Conservation (phyloP, 2,329 filamentous ascomycete genomes). For the Leptographium radiaticola region DNA sequence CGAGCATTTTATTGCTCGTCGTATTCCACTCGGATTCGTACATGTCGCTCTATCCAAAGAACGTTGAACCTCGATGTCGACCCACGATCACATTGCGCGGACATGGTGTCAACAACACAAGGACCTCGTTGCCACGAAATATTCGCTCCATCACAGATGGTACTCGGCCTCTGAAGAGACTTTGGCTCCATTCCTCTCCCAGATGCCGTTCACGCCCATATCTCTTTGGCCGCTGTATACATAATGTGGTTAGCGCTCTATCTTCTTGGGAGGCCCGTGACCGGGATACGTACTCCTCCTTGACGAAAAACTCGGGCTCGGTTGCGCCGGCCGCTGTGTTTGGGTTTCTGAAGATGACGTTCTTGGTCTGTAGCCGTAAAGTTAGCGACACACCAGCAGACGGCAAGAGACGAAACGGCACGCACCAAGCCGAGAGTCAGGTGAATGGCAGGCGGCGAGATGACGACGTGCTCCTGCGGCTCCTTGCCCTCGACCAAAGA, state of each 20-base stretch:
- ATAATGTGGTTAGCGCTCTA: neutral
- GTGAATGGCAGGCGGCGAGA: conserved; percentile 7
- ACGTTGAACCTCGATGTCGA: neutral
- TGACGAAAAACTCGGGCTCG: neutral
- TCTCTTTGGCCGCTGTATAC: neutral
- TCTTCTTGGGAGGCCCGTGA: neutral
- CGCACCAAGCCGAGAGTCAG: conserved; percentile 7
- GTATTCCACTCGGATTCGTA: neutral
- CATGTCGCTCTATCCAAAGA: no score
- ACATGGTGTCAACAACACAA: neutral
- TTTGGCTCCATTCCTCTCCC: conserved; percentile 2
- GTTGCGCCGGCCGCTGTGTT: neutral
- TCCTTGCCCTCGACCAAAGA: conserved; percentile 7
- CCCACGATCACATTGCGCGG: neutral
- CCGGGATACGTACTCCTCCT: conserved; percentile 2
- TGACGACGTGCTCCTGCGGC: conserved; percentile 4
- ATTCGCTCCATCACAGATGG: neutral
- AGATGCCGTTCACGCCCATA: conserved; percentile 7
- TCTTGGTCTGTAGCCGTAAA: conserved; percentile 5
- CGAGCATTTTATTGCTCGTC: neutral
- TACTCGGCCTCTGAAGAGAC: neutral
- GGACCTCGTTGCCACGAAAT: no score
- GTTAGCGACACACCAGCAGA: neutral
- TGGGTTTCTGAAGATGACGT: conserved; percentile 8
- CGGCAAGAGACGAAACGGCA: neutral